These are phyloP conservation scores for Taiozyma onychis DNA, from an alignment of 1,139 yeast genomes.

Conservation along the genomic window DNA sequence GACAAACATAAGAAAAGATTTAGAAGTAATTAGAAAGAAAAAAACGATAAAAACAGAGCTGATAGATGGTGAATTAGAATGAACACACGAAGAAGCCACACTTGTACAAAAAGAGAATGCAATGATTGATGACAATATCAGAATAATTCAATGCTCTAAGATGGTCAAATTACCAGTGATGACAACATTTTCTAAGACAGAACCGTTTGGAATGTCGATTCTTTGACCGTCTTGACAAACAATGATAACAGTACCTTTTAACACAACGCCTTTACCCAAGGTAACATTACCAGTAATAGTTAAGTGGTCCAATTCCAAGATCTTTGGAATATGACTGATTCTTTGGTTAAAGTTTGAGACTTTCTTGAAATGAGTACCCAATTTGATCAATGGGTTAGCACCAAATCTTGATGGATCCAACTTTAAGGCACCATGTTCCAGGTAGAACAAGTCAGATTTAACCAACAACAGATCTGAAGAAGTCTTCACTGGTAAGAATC, in stretches of 20 bases:
- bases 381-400: slow-evolving; percentile 88
- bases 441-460: slow-evolving; percentile 88
- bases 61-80: neutral
- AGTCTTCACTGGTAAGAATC: slow-evolving; percentile 97
- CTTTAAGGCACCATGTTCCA: slow-evolving; percentile 88
- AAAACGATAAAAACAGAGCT: neutral
- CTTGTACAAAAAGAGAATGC: neutral
- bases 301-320: slow-evolving; percentile 92
- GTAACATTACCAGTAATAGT: slow-evolving; percentile 96
- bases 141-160: slow-evolving; percentile 63
- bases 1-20: neutral
- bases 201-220: slow-evolving; percentile 96
- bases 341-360: slow-evolving; percentile 87
- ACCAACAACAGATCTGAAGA: slow-evolving; percentile 91
- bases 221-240: slow-evolving; percentile 97
- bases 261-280: slow-evolving; percentile 83
- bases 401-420: slow-evolving; percentile 87
- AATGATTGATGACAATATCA: neutral
- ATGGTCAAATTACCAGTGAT: slow-evolving; percentile 96
- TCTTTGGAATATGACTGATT: slow-evolving; percentile 93
- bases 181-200: slow-evolving; percentile 90
- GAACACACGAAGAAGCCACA: neutral
- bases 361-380: slow-evolving; percentile 95
- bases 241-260: slow-evolving; percentile 95
- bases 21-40: neutral